phyloP scores from a whole-genome alignment of 352 stramenopile genomes.

The Pythium sp. region DNA sequence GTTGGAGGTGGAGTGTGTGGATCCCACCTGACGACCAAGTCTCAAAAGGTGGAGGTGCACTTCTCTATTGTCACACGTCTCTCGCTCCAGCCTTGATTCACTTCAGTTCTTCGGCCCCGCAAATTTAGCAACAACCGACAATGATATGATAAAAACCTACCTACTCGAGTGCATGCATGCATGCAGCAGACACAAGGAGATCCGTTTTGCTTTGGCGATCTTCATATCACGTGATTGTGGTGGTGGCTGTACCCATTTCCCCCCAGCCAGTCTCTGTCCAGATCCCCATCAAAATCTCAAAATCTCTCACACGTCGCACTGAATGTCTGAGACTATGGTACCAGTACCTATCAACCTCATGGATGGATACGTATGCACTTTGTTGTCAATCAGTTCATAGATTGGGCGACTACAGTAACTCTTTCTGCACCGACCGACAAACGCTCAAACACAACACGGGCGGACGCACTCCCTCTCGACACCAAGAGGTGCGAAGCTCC shows the following conservation, averaged over 20 bases:
- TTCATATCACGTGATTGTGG: not conserved
- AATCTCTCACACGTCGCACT: not conserved
- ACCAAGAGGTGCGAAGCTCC: constrained; percentile 5
- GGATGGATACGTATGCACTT: not conserved
- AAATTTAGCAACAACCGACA: not conserved
- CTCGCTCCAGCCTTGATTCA: not conserved
- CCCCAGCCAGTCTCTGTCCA: not conserved
- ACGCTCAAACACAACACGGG: not conserved
- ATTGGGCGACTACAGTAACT: not conserved
- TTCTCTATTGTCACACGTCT: not conserved
- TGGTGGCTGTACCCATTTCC: not conserved
- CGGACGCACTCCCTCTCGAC: constrained; percentile 1
- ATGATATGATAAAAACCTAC: not conserved
- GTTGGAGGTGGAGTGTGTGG: not conserved
- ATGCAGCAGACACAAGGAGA: not conserved
- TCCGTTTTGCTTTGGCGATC: not conserved
- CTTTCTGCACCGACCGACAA: not conserved
- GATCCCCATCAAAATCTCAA: not conserved
- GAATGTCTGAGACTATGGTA: not conserved
- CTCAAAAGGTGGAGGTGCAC: not conserved
- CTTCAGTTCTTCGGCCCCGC: not conserved
- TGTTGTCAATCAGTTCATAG: not conserved
- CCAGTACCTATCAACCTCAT: not conserved
- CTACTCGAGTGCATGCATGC: not conserved
- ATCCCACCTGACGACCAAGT: not conserved